phyloP scores from a whole-genome alignment of 768 basidiomycete genomes.

The Termitomyces sp. region DNA sequence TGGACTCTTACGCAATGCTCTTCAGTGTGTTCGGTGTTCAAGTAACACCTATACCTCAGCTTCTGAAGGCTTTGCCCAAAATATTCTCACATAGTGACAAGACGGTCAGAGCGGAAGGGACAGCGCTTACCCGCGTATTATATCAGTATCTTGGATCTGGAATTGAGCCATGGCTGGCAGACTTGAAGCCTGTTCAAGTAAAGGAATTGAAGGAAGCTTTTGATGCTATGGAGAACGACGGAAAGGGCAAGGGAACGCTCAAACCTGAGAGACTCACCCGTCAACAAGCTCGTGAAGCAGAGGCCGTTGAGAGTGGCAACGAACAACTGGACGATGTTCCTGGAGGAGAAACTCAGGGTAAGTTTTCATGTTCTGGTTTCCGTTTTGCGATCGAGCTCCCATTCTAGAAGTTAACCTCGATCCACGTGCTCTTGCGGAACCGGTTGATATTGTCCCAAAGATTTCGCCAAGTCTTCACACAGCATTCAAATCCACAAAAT shows the following conservation, averaged over 20 bases:
- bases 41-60: slow-evolving; percentile 66
- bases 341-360: slow-evolving; percentile 44
- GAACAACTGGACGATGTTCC: slow-evolving; percentile 30
- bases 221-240: slow-evolving; percentile 77
- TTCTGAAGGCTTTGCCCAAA: slow-evolving; percentile 88
- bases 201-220: slow-evolving; percentile 94
- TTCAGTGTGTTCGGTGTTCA: slow-evolving; percentile 76
- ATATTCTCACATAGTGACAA: slow-evolving; percentile 96
- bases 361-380: slow-evolving; percentile 13
- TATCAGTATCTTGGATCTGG: slow-evolving; percentile 86
- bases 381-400: slow-evolving; percentile 8
- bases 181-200: slow-evolving; percentile 95
- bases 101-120: slow-evolving; percentile 90
- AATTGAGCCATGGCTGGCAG: slow-evolving; percentile 80
- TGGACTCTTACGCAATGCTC: slow-evolving; percentile 1
- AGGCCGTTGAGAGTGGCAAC: slow-evolving; percentile 33
- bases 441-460: slow-evolving; percentile 72
- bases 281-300: slow-evolving; percentile 70
- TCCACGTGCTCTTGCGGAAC: slow-evolving; percentile 76
- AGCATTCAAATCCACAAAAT: slow-evolving; percentile 84
- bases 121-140: slow-evolving; percentile 64
- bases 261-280: slow-evolving; percentile 81
- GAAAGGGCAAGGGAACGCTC: slow-evolving; percentile 77
- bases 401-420: slow-evolving; percentile 56
- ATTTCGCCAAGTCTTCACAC: slow-evolving; percentile 74